Evolutionary conservation across 768 basidiomycete species (phyloP).

Genomic region (Xerocomus potaroensis): DNA sequence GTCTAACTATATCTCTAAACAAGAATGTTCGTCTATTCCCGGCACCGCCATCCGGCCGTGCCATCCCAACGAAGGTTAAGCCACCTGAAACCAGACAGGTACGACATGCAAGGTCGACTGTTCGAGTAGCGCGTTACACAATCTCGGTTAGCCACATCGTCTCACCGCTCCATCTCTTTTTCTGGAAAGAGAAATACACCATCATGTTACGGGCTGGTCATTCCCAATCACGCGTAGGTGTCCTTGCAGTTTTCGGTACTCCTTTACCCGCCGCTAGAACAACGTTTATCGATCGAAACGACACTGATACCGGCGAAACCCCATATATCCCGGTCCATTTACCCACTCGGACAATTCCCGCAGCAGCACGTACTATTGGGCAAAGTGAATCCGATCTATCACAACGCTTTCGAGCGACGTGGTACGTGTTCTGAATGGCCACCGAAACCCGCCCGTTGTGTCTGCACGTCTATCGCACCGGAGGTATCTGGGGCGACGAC

Average conservation of each 20-base stretch:
- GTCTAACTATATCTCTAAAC: too few species aligned
- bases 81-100: background rate
- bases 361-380: background rate
- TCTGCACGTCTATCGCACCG: constrained; percentile 28
- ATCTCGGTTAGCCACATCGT: background rate
- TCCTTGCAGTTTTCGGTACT: background rate
- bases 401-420: constrained; percentile 4
- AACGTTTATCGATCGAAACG: constrained; percentile 1
- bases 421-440: background rate
- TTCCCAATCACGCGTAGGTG: background rate
- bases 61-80: background rate
- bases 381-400: background rate
- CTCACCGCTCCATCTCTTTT: background rate
- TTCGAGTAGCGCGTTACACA: background rate
- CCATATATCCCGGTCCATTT: background rate
- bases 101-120: background rate
- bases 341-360: background rate
- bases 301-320: background rate
- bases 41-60: background rate
- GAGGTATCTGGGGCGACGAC: constrained; percentile 27
- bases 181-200: background rate
- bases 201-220: background rate
- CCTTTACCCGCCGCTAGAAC: background rate
- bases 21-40: background rate
- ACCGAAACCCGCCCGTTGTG: constrained; percentile 8